These are phyloP conservation scores for Fusarium tjaetaba DNA, from an alignment of 2,329 filamentous ascomycete genomes.

Conservation along the genomic window DNA sequence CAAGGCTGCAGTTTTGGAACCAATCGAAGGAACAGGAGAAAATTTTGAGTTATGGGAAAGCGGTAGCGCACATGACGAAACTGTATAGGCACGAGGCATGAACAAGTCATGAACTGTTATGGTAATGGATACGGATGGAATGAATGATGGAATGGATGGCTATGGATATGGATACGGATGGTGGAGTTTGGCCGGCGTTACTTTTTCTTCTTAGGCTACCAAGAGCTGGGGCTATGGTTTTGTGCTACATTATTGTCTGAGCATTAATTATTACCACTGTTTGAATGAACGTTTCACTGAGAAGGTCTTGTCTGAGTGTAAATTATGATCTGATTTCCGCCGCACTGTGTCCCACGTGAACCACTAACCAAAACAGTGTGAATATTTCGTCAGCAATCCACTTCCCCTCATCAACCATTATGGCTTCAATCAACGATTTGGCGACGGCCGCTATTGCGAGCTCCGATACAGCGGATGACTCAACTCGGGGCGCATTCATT, in stretches of 20 bases:
- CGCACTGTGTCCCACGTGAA: conserved; percentile 34
- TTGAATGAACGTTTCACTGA: not conserved
- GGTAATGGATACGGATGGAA: not conserved
- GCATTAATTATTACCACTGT: not conserved
- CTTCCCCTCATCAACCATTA: conserved; percentile 34
- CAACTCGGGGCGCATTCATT: conserved; percentile 71
- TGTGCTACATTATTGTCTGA: conserved; percentile 16
- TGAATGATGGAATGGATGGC: not conserved
- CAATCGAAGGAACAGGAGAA: conserved; percentile 68
- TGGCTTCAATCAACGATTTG: conserved; percentile 62
- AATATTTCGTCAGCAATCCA: conserved; percentile 14
- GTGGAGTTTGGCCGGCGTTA: conserved; percentile 24
- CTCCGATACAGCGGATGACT: not conserved
- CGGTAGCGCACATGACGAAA: conserved; percentile 69
- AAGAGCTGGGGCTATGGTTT: conserved; percentile 43
- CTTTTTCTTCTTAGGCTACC: conserved; percentile 41
- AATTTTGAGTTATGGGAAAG: conserved; percentile 78
- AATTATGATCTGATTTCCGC: conserved; percentile 6
- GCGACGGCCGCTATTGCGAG: conserved; percentile 59
- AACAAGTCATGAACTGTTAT: conserved; percentile 1
- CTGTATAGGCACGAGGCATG: conserved; percentile 34
- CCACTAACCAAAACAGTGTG: conserved; percentile 29
- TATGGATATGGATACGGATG: not conserved
- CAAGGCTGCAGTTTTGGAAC: conserved; percentile 60
- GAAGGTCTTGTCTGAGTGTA: not conserved